Conservation (phyloP, 1,284 basidiomycete species). For the Ustilago loliicola region DNA sequence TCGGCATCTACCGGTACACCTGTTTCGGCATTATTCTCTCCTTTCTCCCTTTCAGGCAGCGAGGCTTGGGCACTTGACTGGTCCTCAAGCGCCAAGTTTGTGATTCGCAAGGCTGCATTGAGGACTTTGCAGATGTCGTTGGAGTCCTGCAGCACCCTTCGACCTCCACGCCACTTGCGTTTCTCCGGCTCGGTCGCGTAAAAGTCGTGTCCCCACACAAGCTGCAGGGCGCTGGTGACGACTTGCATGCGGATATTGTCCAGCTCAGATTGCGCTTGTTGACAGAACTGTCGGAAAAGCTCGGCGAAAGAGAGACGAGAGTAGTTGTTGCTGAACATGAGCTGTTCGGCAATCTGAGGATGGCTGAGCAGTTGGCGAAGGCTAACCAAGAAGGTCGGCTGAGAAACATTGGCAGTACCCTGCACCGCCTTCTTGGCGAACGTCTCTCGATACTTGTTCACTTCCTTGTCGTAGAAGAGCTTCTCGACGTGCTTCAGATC, state of each 20-base stretch:
- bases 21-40: not conserved
- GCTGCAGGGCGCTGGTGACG: slow-evolving; percentile 34
- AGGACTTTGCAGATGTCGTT: slow-evolving; percentile 26
- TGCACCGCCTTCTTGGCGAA: slow-evolving; percentile 28
- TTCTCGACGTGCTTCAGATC: slow-evolving; percentile 49
- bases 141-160: slow-evolving; percentile 13
- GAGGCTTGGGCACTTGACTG: slow-evolving; percentile 8
- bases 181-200: slow-evolving; percentile 41
- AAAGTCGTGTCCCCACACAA: slow-evolving; percentile 52
- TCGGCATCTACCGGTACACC: not conserved
- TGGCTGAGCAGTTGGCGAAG: slow-evolving; percentile 57
- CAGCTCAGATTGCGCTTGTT: slow-evolving; percentile 41
- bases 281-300: slow-evolving; percentile 44
- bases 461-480: slow-evolving; percentile 58
- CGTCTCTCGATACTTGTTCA: slow-evolving; percentile 33
- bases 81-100: slow-evolving; percentile 27
- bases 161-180: slow-evolving; percentile 36
- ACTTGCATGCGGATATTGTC: slow-evolving; percentile 38
- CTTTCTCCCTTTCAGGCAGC: not conserved
- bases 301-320: slow-evolving; percentile 49
- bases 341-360: slow-evolving; percentile 52
- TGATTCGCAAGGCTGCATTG: slow-evolving; percentile 22
- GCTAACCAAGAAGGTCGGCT: slow-evolving; percentile 43
- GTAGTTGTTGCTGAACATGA: slow-evolving; percentile 40
- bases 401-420: slow-evolving; percentile 21